Percentiles rank a stretch among this genome's conserved stretches.
Conservation (phyloP, 2,329 filamentous ascomycete genomes). For the Corniculantispora saksenae region DNA sequence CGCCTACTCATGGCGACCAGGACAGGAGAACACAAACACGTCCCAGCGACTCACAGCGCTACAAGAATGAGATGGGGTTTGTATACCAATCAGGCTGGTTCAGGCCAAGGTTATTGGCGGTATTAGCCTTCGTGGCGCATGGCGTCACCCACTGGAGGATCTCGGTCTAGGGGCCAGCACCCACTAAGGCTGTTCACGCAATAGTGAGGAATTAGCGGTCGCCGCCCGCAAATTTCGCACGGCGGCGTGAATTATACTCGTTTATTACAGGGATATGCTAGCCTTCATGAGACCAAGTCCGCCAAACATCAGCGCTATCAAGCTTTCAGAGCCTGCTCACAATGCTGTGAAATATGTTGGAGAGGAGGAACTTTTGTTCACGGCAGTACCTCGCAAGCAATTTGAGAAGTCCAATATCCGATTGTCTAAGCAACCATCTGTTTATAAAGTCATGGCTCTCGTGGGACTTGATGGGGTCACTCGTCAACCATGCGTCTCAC, state of each 20-base stretch:
- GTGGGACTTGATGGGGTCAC: background rate
- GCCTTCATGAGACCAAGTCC: too few species aligned
- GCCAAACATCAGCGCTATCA: background rate
- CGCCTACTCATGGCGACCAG: background rate
- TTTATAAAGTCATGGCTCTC: too few species aligned
- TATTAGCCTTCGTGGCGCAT: too few species aligned
- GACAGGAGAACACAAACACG: too few species aligned
- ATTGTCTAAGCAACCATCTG: background rate
- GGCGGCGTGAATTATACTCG: background rate
- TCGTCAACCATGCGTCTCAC: background rate
- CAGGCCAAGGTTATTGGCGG: background rate
- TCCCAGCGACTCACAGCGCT: background rate
- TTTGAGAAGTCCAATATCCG: background rate
- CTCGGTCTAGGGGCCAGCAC: background rate
- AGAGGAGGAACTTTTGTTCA: conserved; percentile 3
- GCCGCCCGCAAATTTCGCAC: background rate
- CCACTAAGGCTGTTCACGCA: background rate
- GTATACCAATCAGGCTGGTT: background rate
- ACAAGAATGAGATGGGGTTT: background rate
- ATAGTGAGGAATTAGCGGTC: background rate
- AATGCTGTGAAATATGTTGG: background rate
- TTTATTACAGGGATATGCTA: background rate
- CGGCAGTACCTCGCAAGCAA: background rate
- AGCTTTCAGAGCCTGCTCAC: background rate
- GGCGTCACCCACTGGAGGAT: background rate